Evolutionary conservation across 768 basidiomycete genomes (phyloP), one percentile per base, ranked within the genome.

Genomic region (Trametes cingulata): DNA sequence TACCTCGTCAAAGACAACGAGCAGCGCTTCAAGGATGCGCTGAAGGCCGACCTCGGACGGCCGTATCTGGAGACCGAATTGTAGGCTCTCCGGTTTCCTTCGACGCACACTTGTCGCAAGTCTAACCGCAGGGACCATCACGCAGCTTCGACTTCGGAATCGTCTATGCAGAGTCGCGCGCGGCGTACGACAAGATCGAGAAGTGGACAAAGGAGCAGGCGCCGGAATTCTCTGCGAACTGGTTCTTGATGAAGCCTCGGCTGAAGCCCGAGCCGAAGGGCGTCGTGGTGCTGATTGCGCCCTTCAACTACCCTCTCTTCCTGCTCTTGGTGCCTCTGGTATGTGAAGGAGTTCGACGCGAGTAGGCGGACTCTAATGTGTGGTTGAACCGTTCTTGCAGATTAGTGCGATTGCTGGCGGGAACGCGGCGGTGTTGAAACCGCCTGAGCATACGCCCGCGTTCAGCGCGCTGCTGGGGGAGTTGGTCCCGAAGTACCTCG

Each of bases 211-310:
- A 84, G 68, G 79, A 88, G 0, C 82, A 86, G 58, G 78, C 73
- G 33, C 80, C 85, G 0, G 65, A 81, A 0, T 87, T 88, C 66
- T 78, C 72, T 22, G n/a, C 87, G 55, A 84, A 79, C 65, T 88
- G 78, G 67, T 75, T 75, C 9, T 73, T 83, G 0, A 82, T 90
- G 79, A 75, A 78, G 7, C 89, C 90, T 2, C 76, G 80, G 13
- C 78, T 90, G 4, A 78, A 83, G 58, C 88, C 90, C 65, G 88
- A 90, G 65, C 79, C 92, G 39, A 93, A 93, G 71, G 90, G 90
- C 2, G 80, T 85, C 25, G 80, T 87, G 0, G 74, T 90, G 52
- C 81, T 89, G 66, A 87, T 91, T 59, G 78, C 77, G 35, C 87
- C 88, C 0, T 91, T 88, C 80, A 91, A 90, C 71, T 91, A 87